A percentile compares a stretch with the other conserved stretches of the same genome.
Conservation (phyloP, 177 flowering plant species). For the Telopea speciosissima region DNA sequence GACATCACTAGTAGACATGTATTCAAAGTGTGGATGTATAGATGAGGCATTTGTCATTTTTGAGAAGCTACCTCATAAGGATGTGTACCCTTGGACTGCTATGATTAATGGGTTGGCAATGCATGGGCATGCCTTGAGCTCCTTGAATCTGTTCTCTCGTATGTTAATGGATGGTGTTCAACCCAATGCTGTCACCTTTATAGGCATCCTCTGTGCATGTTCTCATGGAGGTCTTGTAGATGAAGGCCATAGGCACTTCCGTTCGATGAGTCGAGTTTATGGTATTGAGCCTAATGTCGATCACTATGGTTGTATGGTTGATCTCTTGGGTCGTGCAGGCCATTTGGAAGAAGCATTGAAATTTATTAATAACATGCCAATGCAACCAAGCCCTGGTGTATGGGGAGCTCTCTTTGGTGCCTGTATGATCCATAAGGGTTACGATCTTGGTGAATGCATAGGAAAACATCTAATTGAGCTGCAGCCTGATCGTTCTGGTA, state of each 20-base stretch:
- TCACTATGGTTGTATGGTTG: slow-evolving; percentile 38
- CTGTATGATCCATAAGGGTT: slow-evolving; percentile 30
- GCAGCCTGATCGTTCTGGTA: slow-evolving; percentile 26
- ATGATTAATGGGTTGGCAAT: slow-evolving; percentile 35
- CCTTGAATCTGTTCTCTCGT: slow-evolving; percentile 21
- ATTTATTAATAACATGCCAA: slow-evolving; percentile 32
- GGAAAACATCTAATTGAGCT: slow-evolving; percentile 25
- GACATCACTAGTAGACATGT: slow-evolving; percentile 38
- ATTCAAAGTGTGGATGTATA: slow-evolving; percentile 43
- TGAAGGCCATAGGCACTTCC: slow-evolving; percentile 22
- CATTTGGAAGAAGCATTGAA: slow-evolving; percentile 25
- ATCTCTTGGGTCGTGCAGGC: slow-evolving; percentile 32
- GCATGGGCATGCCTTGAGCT: slow-evolving; percentile 23
- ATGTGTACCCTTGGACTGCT: slow-evolving; percentile 33
- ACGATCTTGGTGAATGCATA: slow-evolving; percentile 21
- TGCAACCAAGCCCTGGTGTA: slow-evolving; percentile 29
- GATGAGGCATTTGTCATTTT: slow-evolving; percentile 24
- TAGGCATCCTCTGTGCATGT: slow-evolving; percentile 30
- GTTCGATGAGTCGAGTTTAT: slow-evolving; percentile 18
- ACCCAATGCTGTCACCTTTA: slow-evolving; percentile 33
- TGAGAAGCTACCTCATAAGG: slow-evolving; percentile 16
- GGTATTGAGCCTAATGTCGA: slow-evolving; percentile 21
- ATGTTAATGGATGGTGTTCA: slow-evolving; percentile 23
- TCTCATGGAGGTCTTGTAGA: slow-evolving; percentile 29
- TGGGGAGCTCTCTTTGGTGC: slow-evolving; percentile 37